Evolutionary conservation across 768 basidiomycete species (phyloP).

Genomic region (Amanita pseudoporphyria): DNA sequence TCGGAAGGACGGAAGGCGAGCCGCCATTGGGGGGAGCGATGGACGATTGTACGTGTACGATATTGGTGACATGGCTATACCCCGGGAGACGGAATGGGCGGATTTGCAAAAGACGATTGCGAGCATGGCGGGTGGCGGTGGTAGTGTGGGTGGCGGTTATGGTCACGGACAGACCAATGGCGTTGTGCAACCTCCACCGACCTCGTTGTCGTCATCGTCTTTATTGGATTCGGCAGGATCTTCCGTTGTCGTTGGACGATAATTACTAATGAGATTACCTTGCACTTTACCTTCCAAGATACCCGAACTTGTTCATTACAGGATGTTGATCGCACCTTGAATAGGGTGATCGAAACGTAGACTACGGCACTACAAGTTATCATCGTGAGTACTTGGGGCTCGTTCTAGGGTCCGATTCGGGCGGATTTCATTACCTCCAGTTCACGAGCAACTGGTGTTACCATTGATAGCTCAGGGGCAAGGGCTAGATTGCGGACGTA

Average conservation of each 20-base stretch:
- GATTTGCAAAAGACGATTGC: slow-evolving; percentile 84
- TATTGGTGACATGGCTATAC: slow-evolving; percentile 83
- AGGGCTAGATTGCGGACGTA: too few species aligned
- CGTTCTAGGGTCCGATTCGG: too few species aligned
- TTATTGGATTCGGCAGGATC: slow-evolving; percentile 3
- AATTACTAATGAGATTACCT: neutral
- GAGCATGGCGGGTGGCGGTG: slow-evolving; percentile 48
- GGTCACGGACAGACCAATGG: slow-evolving; percentile 29
- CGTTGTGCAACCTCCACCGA: slow-evolving; percentile 16
- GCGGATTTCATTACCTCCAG: too few species aligned
- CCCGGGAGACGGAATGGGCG: slow-evolving; percentile 88
- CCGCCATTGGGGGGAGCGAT: slow-evolving; percentile 85
- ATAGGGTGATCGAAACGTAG: too few species aligned
- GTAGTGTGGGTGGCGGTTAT: neutral
- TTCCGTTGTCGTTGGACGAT: neutral
- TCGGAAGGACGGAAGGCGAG: slow-evolving; percentile 82
- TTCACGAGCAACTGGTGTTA: too few species aligned
- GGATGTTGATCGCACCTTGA: too few species aligned
- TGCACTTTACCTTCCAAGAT: neutral
- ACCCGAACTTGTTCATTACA: too few species aligned
- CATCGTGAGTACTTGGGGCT: too few species aligned
- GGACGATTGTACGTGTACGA: slow-evolving; percentile 93
- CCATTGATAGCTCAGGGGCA: too few species aligned
- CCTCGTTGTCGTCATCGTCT: slow-evolving; percentile 4
- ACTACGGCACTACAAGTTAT: too few species aligned